These are phyloP conservation scores for Colletotrichum camelliae DNA, from an alignment of 2,329 filamentous ascomycete species.

Conservation along the genomic window DNA sequence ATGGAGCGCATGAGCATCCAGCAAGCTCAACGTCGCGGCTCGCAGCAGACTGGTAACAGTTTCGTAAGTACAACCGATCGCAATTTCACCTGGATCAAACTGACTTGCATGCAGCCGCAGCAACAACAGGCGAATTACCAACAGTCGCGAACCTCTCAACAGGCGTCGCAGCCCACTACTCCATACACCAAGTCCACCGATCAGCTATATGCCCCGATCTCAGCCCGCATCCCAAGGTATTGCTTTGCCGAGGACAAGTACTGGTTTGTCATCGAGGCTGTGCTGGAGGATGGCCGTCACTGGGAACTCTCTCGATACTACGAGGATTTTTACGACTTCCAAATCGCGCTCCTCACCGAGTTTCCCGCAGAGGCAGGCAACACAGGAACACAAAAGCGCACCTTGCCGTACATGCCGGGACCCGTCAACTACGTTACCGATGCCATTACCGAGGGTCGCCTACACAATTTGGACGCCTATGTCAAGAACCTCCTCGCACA, in stretches of 20 bases:
- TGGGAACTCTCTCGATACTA: conserved; percentile 97
- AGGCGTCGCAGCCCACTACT: conserved; percentile 45
- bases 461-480: conserved; percentile 93
- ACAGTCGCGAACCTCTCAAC: conserved; percentile 30
- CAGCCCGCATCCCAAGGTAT: conserved; percentile 87
- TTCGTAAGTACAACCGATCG: conserved; percentile 47
- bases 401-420: conserved; percentile 95
- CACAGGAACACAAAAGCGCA: conserved; percentile 77
- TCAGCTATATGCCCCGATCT: conserved; percentile 75
- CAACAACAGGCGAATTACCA: conserved; percentile 32
- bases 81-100: background rate
- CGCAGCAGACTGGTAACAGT: conserved; percentile 44
- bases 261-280: conserved; percentile 95
- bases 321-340: conserved; percentile 98
- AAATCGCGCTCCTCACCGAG: conserved; percentile 90
- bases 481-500: conserved; percentile 89
- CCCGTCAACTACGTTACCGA: conserved; percentile 99
- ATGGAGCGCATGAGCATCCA: conserved; percentile 83
- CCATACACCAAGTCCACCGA: conserved; percentile 48
- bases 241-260: conserved; percentile 98
- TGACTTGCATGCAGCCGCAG: background rate
- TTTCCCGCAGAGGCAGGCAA: conserved; percentile 95
- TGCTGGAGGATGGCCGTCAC: conserved; percentile 86
- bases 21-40: conserved; percentile 50
- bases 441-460: conserved; percentile 89